Evolutionary conservation across 441 rosid genomes (phyloP), one percentile per base, ranked within the genome.

Genomic region (Sinapis alba): DNA sequence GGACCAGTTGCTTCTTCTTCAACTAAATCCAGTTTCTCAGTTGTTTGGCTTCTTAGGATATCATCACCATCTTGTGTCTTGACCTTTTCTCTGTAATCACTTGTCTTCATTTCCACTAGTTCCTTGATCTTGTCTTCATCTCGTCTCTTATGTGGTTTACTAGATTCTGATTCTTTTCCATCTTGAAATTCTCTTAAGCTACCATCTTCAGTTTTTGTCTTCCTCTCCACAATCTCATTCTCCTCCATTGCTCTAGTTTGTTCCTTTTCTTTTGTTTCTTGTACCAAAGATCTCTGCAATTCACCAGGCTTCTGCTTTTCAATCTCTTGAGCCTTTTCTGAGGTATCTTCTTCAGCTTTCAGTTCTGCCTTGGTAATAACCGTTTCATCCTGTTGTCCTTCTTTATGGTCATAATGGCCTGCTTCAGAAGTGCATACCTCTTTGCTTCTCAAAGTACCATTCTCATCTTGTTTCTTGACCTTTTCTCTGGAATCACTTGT

Each of bases 251-350:
- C 20, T 68, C 41, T 66, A 21, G 13, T 60, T 71, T 73, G 10
- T 13, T 54, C 72, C 12, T 53, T 78, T 10, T 34, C 63, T 18
- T 65, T 64, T 53, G 81, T 83, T 86, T 92, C 94, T 65, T 50
- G 51, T 66, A 5, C 28, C 57, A 26, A 38, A 41, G 73, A 61
- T 61, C 16, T 57, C 67, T 71, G 13, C 18, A 45, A 9, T 12
- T 47, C 62, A 64, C 23, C 66, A 11, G 9, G 0, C 5, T 32
- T 51, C 1, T 23, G 57, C 5, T 73, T 47, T 68, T 63, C 70
- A 43, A 4, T 53, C 10, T 62, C 57, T 32, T 36, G 32, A 28
- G 23, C 6, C 24, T 30, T 53, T 34, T 11, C 7, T 36, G 51
- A 26, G 15, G 13, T 51, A 27, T 41, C 38, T 43, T 65, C 64